phyloP scores from a whole-genome alignment of 768 basidiomycete species.

The Lactifluus piperatus region DNA sequence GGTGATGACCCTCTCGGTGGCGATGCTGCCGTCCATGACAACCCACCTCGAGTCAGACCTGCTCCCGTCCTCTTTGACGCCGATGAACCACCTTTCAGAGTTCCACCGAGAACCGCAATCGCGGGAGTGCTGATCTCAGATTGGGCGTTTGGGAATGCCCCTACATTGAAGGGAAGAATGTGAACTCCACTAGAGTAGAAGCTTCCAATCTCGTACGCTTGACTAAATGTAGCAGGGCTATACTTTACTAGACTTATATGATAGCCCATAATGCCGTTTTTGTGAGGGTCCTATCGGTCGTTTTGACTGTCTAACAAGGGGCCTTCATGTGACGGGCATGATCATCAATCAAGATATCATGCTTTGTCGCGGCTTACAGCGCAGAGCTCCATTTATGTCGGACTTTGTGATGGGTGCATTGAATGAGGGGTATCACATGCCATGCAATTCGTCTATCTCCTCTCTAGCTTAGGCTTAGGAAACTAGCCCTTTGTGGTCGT shows the following conservation, averaged over 20 bases:
- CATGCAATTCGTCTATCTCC: not conserved
- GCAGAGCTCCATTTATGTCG: not conserved
- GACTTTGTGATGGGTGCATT: not conserved
- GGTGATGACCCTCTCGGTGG: conserved; percentile 23
- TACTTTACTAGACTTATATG: not conserved
- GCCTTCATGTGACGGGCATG: not conserved
- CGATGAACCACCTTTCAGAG: conserved; percentile 46
- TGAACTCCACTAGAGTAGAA: not conserved
- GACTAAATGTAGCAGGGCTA: not conserved
- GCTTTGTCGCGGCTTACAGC: no score
- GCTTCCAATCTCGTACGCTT: not conserved
- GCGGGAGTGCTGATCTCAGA: conserved; percentile 79
- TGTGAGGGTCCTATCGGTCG: no score
- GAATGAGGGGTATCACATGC: not conserved
- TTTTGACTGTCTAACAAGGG: no score
- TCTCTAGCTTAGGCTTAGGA: not conserved
- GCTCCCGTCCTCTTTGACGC: conserved; percentile 18
- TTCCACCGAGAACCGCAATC: conserved; percentile 73
- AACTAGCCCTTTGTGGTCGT: not conserved
- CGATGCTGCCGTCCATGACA: conserved; percentile 25
- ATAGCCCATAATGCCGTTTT: not conserved
- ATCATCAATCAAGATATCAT: no score
- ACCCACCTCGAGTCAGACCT: conserved; percentile 21
- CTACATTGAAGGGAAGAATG: conserved; percentile 12
- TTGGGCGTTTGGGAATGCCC: conserved; percentile 61